phyloP scores from a whole-genome alignment of 495 filamentous ascomycete genomes.

The Hypomontagnella monticulosa region DNA sequence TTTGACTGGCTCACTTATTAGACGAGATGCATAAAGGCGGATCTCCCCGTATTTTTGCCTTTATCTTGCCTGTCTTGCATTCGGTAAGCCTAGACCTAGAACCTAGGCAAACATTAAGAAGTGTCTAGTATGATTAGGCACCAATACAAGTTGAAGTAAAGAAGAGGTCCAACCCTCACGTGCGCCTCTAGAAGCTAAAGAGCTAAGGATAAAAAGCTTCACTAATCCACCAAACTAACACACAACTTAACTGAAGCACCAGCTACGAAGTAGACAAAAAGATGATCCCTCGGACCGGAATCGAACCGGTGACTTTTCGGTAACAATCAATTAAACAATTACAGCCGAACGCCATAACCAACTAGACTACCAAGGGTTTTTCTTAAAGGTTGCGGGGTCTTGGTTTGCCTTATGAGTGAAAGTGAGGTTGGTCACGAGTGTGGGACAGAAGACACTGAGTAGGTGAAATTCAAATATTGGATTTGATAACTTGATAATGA shows the following conservation, averaged over 20 bases:
- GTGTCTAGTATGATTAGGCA: neutral
- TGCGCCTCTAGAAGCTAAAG: neutral
- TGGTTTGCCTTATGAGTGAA: neutral
- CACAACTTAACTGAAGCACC: neutral
- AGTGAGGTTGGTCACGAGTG: neutral
- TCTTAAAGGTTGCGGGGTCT: neutral
- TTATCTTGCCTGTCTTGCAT: too few relatives aligned
- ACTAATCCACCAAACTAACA: neutral
- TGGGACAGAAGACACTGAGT: neutral
- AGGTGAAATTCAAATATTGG: neutral
- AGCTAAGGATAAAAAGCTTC: too few relatives aligned
- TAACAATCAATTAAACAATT: slow-evolving; percentile 32
- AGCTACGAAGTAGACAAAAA: slow-evolving; percentile 2
- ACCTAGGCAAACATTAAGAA: neutral
- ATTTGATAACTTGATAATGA: neutral
- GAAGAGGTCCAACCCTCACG: slow-evolving; percentile 5
- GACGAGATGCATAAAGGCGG: too few relatives aligned
- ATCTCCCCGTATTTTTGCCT: too few relatives aligned
- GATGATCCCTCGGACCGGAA: slow-evolving; percentile 35
- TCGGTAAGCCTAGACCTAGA: too few relatives aligned
- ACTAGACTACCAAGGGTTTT: slow-evolving; percentile 33
- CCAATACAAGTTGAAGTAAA: neutral
- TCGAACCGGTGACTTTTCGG: slow-evolving; percentile 40
- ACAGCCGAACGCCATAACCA: slow-evolving; percentile 37
- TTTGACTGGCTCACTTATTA: neutral